Conservation (phyloP, 1,284 basidiomycete species). For the Coniophora puteana region DNA sequence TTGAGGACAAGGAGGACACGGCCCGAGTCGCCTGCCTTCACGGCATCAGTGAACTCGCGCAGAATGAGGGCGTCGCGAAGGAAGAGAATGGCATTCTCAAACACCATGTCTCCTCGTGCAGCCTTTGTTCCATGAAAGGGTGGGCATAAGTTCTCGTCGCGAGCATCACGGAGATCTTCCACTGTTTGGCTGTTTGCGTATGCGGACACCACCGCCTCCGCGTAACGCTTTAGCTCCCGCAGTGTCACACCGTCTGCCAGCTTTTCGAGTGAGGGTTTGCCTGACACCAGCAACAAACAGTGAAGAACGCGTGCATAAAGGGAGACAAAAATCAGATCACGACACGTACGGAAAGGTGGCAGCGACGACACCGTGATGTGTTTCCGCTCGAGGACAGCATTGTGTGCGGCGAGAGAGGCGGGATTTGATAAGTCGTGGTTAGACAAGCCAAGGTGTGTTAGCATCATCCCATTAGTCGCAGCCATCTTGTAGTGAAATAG, state of each 20-base stretch:
- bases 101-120: constrained; percentile 36
- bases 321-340: constrained; percentile 33
- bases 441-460: constrained; percentile 28
- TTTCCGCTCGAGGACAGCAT: constrained; percentile 26
- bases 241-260: constrained; percentile 14
- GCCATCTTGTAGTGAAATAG: constrained; percentile 38
- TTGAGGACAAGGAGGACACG: constrained; percentile 31
- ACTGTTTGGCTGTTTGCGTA: background rate
- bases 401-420: constrained; percentile 29
- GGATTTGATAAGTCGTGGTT: constrained; percentile 26
- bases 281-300: constrained; percentile 29
- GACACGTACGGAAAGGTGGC: constrained; percentile 28
- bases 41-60: constrained; percentile 31
- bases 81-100: constrained; percentile 32
- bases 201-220: background rate
- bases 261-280: constrained; percentile 15
- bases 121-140: too few species aligned
- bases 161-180: background rate
- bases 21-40: constrained; percentile 34
- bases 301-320: constrained; percentile 32
- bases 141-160: too few species aligned
- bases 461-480: constrained; percentile 25
- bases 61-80: constrained; percentile 32
- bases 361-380: constrained; percentile 30
- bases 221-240: background rate